Conservation (phyloP, 2,329 filamentous ascomycete species). For the Claviceps spartinae region DNA sequence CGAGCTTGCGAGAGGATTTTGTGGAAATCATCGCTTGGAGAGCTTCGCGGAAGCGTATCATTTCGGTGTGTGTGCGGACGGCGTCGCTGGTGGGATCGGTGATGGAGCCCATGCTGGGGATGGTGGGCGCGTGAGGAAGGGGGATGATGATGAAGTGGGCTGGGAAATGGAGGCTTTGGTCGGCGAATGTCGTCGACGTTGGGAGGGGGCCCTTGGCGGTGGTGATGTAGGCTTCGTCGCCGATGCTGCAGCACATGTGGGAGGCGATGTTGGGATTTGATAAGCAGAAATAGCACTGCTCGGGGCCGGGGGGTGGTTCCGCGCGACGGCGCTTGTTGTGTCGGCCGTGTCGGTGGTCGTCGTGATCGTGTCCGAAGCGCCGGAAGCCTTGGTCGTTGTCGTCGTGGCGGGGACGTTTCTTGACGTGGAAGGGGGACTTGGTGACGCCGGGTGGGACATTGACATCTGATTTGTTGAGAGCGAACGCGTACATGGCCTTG, state of each 20-base stretch:
- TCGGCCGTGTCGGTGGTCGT: conserved; percentile 28
- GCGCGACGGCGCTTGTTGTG: conserved; percentile 31
- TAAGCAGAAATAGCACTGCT: conserved; percentile 89
- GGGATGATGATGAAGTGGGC: conserved; percentile 87
- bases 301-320: conserved; percentile 53
- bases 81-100: conserved; percentile 38
- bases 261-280: conserved; percentile 72
- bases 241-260: conserved; percentile 84
- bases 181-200: conserved; percentile 50
- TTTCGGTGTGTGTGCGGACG: conserved; percentile 57
- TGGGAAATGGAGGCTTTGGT: conserved; percentile 57
- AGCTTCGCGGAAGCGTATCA: conserved; percentile 64
- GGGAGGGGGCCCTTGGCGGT: conserved; percentile 84
- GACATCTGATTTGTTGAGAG: conserved; percentile 51
- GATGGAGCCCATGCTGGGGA: conserved; percentile 49
- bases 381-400: conserved; percentile 33
- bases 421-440: conserved; percentile 54
- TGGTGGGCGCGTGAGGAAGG: conserved; percentile 64
- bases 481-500: conserved; percentile 71
- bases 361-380: conserved; percentile 37
- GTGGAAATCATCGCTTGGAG: conserved; percentile 67
- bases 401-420: conserved; percentile 41
- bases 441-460: conserved; percentile 60
- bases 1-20: conserved; percentile 45
- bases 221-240: conserved; percentile 75